These are phyloP conservation scores for Sporodiniella umbellata DNA, from an alignment of 371 early-diverging fungal species.

Conservation along the genomic window DNA sequence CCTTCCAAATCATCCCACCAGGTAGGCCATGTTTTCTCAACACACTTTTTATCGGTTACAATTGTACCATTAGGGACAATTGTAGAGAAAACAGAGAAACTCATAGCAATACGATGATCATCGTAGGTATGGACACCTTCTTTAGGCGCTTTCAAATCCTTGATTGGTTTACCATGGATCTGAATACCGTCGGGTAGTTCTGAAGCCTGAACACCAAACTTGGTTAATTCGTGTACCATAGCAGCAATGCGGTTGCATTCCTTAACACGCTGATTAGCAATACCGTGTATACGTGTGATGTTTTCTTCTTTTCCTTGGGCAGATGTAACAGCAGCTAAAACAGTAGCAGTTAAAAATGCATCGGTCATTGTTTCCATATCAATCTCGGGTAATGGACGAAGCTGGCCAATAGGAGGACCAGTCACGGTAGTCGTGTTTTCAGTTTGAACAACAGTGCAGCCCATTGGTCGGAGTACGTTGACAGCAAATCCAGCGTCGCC, in stretches of 20 bases:
- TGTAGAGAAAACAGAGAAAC: slow-evolving; percentile 83
- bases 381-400: slow-evolving; percentile 75
- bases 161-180: slow-evolving; percentile 69
- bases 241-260: slow-evolving; percentile 97
- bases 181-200: slow-evolving; percentile 92
- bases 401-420: slow-evolving; percentile 77
- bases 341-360: slow-evolving; percentile 95
- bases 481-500: slow-evolving; percentile 92
- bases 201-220: slow-evolving; percentile 82
- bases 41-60: slow-evolving; percentile 91
- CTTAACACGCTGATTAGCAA: slow-evolving; percentile 97
- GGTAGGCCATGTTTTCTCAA: slow-evolving; percentile 97
- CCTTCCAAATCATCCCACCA: slow-evolving; percentile 95
- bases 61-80: slow-evolving; percentile 74
- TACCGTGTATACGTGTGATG: slow-evolving; percentile 86
- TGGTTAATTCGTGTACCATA: slow-evolving; percentile 90
- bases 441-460: slow-evolving; percentile 85
- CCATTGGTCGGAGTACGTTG: slow-evolving; percentile 92
- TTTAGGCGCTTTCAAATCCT: slow-evolving; percentile 53
- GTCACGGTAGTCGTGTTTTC: slow-evolving; percentile 83
- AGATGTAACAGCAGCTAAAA: slow-evolving; percentile 85
- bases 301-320: slow-evolving; percentile 46
- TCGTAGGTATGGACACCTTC: slow-evolving; percentile 90
- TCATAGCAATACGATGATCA: slow-evolving; percentile 98
- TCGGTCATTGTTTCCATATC: slow-evolving; percentile 99